A percentile compares a stretch with the other conserved stretches of the same genome.
These are phyloP conservation scores for Odontarrhena argentea DNA, from an alignment of 345 rosid genomes.

Conservation along the genomic window DNA sequence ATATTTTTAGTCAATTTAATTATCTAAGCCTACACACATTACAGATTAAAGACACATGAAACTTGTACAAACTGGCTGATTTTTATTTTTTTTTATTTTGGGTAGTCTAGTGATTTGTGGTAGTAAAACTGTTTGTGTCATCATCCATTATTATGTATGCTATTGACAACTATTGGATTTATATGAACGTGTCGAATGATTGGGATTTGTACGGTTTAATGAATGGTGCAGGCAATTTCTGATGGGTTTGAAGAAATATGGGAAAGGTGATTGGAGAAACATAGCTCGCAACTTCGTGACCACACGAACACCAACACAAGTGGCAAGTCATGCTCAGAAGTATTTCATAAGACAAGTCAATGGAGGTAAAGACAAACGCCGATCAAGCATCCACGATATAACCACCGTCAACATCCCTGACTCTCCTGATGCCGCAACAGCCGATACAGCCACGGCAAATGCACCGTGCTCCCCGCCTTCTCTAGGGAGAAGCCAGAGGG, in stretches of 20 bases:
- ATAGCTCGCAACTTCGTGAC: slow-evolving; percentile 90
- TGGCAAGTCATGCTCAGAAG: slow-evolving; percentile 99
- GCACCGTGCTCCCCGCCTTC: slow-evolving; percentile 47
- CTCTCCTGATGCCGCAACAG: slow-evolving; percentile 48
- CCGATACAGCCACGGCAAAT: slow-evolving; percentile 46
- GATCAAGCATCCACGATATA: slow-evolving; percentile 98
- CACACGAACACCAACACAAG: slow-evolving; percentile 92
- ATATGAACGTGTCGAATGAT: too few species aligned
- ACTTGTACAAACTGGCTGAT: not conserved
- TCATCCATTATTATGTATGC: too few species aligned
- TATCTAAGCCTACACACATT: not conserved
- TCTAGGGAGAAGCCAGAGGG: slow-evolving; percentile 43
- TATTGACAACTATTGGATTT: too few species aligned
- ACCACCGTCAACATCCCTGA: slow-evolving; percentile 70
- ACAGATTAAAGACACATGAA: not conserved
- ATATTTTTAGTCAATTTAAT: not conserved
- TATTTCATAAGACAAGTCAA: slow-evolving; percentile 89
- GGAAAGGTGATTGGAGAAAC: slow-evolving; percentile 99
- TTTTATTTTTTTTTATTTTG: not conserved
- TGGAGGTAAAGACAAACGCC: slow-evolving; percentile 92
- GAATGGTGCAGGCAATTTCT: slow-evolving; percentile 74
- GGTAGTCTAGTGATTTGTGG: not conserved
- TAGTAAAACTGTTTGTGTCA: not conserved
- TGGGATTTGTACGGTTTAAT: slow-evolving; percentile 1
- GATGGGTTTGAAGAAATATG: slow-evolving; percentile 89